Evolutionary conservation across 495 filamentous ascomycete species (phyloP).

Genomic region (Penicillium ochrochloron): DNA sequence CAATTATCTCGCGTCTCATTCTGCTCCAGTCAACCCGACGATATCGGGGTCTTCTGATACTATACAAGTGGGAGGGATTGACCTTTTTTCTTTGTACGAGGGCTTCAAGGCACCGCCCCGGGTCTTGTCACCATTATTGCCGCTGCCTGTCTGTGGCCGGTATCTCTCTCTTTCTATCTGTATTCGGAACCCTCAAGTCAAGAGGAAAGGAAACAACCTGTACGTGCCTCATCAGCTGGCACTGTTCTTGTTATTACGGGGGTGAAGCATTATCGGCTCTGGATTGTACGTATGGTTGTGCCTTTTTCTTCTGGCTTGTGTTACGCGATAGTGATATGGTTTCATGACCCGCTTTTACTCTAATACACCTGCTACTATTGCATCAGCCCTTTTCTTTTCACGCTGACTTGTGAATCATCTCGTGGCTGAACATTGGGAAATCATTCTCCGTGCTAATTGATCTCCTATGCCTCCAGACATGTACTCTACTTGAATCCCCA

Average conservation of each 20-base stretch:
- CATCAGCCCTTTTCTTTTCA: neutral
- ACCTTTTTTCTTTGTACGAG: conserved; percentile 9
- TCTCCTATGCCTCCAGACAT: conserved; percentile 47
- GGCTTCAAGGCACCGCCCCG: neutral
- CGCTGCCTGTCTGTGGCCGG: conserved; percentile 27
- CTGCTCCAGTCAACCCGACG: neutral
- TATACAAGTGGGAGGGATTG: conserved; percentile 15
- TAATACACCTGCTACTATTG: neutral
- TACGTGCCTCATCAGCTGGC: conserved; percentile 28
- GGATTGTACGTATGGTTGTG: conserved; percentile 54
- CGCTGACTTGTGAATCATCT: neutral
- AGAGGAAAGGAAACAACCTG: conserved; percentile 15
- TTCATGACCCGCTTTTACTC: conserved; percentile 16
- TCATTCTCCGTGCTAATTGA: conserved; percentile 47
- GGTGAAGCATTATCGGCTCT: conserved; percentile 35
- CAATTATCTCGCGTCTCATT: neutral
- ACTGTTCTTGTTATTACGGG: conserved; percentile 33
- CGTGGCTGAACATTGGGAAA: conserved; percentile 19
- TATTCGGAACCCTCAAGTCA: conserved; percentile 15
- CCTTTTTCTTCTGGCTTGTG: conserved; percentile 30
- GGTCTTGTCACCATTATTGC: neutral
- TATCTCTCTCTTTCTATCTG: conserved; percentile 20
- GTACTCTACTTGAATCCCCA: conserved; percentile 48
- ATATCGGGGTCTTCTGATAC: neutral
- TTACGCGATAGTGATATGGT: conserved; percentile 15